These are phyloP conservation scores for Spizellomyces sp. DNA, from an alignment of 192 early-diverging fungal genomes.

Conservation along the genomic window DNA sequence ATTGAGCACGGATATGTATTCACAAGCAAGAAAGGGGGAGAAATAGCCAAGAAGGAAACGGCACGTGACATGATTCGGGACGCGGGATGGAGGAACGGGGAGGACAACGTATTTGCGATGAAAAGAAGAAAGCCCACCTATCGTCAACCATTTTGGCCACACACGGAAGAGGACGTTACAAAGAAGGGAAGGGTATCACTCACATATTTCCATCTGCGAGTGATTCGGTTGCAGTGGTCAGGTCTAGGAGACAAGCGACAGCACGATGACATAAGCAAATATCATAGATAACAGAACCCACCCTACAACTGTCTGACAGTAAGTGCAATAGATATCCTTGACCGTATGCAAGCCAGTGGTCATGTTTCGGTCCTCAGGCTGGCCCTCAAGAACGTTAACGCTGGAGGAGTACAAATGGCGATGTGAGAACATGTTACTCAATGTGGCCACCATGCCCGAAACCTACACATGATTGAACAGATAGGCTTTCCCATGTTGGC, in stretches of 20 bases:
- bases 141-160: too few species aligned
- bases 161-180: too few species aligned
- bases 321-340: constrained; percentile 64
- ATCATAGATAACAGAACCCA: background rate
- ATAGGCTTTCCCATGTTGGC: constrained; percentile 66
- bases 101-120: too few species aligned
- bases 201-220: constrained; percentile 2
- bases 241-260: too few species aligned
- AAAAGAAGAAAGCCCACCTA: too few species aligned
- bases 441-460: background rate
- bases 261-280: too few species aligned
- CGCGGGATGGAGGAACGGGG: too few species aligned
- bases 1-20: background rate
- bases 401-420: background rate
- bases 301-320: constrained; percentile 39
- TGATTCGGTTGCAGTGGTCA: too few species aligned
- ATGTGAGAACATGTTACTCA: background rate
- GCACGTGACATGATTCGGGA: too few species aligned
- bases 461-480: constrained; percentile 60
- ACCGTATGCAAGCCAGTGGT: constrained; percentile 77
- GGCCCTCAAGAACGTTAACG: constrained; percentile 60
- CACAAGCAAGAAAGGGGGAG: background rate
- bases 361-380: constrained; percentile 62
- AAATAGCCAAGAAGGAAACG: too few species aligned
- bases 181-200: background rate